Percentiles rank a stretch among this genome's conserved stretches.
Conservation (phyloP, 352 stramenopile genomes). For the Pseudoperonospora humuli region DNA sequence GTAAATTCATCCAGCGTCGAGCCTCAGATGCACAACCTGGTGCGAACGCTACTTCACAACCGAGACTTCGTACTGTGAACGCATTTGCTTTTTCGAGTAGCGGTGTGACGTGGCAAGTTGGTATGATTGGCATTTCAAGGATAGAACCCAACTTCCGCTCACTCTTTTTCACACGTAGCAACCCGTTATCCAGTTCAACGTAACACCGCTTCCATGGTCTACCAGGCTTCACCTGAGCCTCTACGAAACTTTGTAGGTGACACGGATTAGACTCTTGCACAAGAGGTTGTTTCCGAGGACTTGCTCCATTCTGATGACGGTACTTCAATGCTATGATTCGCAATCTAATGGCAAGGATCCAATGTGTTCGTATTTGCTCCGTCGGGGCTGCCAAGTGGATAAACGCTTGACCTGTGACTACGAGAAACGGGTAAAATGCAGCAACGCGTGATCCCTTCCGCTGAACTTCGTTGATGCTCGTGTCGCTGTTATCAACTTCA, state of each 20-base stretch:
- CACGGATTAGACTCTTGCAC: too few species aligned
- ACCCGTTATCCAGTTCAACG: conserved; percentile 56
- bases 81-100: conserved; percentile 48
- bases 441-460: too few species aligned
- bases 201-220: conserved; percentile 48
- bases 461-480: conserved; percentile 5
- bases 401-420: conserved; percentile 47
- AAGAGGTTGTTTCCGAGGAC: too few species aligned
- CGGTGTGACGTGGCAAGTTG: conserved; percentile 33
- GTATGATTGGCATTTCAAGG: conserved; percentile 45
- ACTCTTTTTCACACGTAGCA: conserved; percentile 57
- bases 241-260: conserved; percentile 49
- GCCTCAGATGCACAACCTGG: conserved; percentile 29
- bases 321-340: conserved; percentile 65
- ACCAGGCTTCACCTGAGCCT: conserved; percentile 42
- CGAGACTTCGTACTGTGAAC: conserved; percentile 42
- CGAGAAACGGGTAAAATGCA: conserved; percentile 48
- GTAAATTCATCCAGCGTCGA: conserved; percentile 39
- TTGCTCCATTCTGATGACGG: too few species aligned
- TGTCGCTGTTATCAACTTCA: conserved; percentile 4
- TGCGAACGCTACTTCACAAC: conserved; percentile 40
- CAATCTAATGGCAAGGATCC: conserved; percentile 52
- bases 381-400: conserved; percentile 39
- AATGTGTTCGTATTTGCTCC: conserved; percentile 35
- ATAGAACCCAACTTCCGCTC: conserved; percentile 45